phyloP scores from a whole-genome alignment of 208 protist genomes.

The Phytomonas francai region DNA sequence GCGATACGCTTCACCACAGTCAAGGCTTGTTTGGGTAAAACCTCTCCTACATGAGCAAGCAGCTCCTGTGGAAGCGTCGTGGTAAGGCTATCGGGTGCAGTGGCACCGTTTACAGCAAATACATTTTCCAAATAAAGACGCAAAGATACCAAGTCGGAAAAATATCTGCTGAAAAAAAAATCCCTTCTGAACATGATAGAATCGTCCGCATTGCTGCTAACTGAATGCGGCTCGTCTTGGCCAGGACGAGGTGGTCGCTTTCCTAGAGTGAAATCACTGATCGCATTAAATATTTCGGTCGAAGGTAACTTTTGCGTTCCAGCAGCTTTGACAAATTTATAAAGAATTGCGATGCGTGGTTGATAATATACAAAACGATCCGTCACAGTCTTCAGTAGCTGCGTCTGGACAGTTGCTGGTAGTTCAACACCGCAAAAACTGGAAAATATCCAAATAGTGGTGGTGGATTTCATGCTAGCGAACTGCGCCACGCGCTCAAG shows the following conservation, averaged over 20 bases:
- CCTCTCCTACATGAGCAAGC: slow-evolving; percentile 16
- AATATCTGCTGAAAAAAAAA: slow-evolving; percentile 26
- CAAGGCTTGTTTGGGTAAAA: slow-evolving; percentile 24
- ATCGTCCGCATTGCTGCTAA: background rate
- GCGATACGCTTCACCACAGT: slow-evolving; percentile 20
- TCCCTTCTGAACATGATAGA: slow-evolving; percentile 11
- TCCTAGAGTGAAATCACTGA: slow-evolving; percentile 48
- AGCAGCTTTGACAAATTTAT: slow-evolving; percentile 16
- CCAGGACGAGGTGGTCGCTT: slow-evolving; percentile 34
- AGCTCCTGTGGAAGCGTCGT: slow-evolving; percentile 35
- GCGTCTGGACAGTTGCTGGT: slow-evolving; percentile 22
- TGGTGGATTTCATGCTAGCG: slow-evolving; percentile 15
- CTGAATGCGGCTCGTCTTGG: background rate
- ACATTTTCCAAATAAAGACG: slow-evolving; percentile 47
- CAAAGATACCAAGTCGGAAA: slow-evolving; percentile 21
- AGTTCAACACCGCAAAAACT: slow-evolving; percentile 22
- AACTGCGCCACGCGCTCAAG: slow-evolving; percentile 45
- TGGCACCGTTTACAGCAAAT: slow-evolving; percentile 22
- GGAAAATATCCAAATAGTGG: slow-evolving; percentile 27
- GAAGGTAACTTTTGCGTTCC: slow-evolving; percentile 24
- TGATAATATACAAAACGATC: slow-evolving; percentile 21
- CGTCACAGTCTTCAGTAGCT: slow-evolving; percentile 24
- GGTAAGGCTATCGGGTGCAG: slow-evolving; percentile 25
- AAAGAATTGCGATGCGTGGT: slow-evolving; percentile 14
- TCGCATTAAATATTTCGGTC: slow-evolving; percentile 21